Evolutionary conservation across 116 monocot species (phyloP).

Genomic region (Papilionanthe hybrid): DNA sequence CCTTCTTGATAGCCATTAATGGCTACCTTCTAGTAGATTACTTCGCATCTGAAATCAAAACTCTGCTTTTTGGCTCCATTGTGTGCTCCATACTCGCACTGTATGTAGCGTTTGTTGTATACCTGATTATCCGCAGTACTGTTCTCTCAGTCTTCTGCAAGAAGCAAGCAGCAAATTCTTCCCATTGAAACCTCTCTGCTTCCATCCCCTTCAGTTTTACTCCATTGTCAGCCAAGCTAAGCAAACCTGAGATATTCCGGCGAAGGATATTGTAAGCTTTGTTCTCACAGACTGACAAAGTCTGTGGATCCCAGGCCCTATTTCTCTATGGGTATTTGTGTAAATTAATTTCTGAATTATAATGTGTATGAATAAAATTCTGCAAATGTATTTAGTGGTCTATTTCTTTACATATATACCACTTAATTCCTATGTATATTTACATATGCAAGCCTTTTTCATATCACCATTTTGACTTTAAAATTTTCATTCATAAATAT

Average conservation of each 20-base stretch:
- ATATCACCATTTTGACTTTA: too few species aligned
- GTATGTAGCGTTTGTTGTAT: constrained; percentile 23
- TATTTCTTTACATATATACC: too few species aligned
- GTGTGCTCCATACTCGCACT: neutral
- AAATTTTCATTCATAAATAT: too few species aligned
- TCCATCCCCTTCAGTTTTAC: neutral
- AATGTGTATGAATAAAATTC: neutral
- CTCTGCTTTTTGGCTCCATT: constrained; percentile 5
- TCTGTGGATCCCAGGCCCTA: neutral
- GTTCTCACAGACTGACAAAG: neutral
- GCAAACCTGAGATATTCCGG: neutral
- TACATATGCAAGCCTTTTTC: too few species aligned
- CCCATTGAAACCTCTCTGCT: neutral
- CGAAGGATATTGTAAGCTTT: neutral
- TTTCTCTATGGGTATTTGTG: neutral
- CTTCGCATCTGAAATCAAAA: constrained; percentile 21
- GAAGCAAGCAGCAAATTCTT: neutral
- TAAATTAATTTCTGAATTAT: constrained; percentile 1
- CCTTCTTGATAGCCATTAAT: constrained; percentile 34
- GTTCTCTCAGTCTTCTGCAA: constrained; percentile 1
- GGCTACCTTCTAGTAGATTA: constrained; percentile 33
- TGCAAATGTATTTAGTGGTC: too few species aligned
- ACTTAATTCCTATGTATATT: too few species aligned
- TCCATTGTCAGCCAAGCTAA: neutral
- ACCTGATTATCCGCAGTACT: constrained; percentile 14